Conservation (phyloP, 2,329 filamentous ascomycete genomes). For the Pyricularia grisea region DNA sequence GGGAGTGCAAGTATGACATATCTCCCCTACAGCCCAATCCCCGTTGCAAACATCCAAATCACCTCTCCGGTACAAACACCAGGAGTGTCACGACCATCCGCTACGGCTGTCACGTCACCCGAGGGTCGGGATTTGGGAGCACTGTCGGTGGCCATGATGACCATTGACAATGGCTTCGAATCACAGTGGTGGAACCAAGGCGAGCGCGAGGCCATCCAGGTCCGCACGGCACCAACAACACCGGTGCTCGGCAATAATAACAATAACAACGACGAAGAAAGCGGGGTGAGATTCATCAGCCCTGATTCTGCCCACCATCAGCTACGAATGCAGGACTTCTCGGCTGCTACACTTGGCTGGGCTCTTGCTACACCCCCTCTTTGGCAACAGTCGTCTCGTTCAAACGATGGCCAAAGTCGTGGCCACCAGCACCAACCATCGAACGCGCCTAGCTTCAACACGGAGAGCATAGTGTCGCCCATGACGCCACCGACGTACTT, state of each 20-base stretch:
- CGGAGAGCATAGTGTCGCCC: conserved; percentile 24
- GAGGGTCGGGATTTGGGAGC: conserved; percentile 35
- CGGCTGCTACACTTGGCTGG: conserved; percentile 18
- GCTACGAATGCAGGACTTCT: conserved; percentile 5
- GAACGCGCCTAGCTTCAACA: background rate
- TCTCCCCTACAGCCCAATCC: conserved; percentile 3
- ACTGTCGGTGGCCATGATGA: conserved; percentile 43
- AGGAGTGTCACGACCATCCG: background rate
- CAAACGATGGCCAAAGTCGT: background rate
- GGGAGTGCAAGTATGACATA: background rate
- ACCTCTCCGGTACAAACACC: conserved; percentile 1
- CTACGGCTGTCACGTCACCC: background rate
- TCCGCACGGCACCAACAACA: conserved; percentile 13
- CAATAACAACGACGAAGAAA: background rate
- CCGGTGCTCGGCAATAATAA: conserved; percentile 14
- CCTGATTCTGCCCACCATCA: background rate
- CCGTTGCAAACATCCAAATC: conserved; percentile 2
- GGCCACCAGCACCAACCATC: background rate
- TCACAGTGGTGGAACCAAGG: conserved; percentile 49
- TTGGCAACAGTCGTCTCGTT: background rate
- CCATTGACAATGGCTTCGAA: conserved; percentile 48
- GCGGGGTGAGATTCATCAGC: conserved; percentile 3
- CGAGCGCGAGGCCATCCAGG: conserved; percentile 16
- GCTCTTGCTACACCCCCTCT: conserved; percentile 12
- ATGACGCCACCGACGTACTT: conserved; percentile 16